A percentile compares a stretch with the other conserved stretches of the same genome.
Conservation (phyloP, 2,329 filamentous ascomycete species). For the Ophiostoma quercus region DNA sequence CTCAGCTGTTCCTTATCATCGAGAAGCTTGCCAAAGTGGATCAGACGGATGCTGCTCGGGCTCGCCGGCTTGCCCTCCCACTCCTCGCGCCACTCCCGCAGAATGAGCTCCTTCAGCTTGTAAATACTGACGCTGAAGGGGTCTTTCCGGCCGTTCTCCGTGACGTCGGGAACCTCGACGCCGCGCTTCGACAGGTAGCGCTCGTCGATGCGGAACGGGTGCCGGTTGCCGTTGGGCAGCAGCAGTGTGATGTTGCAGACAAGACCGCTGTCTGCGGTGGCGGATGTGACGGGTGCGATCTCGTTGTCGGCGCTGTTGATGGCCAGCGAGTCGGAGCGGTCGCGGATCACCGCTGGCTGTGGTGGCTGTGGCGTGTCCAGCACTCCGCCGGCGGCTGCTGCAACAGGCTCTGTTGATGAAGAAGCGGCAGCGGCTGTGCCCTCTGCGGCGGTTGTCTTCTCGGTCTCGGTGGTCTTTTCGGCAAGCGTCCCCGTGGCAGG, state of each 20-base stretch:
- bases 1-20: slow-evolving; percentile 82
- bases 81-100: slow-evolving; percentile 86
- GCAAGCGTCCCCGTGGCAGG: not conserved
- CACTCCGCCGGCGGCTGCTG: not conserved
- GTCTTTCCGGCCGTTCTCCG: slow-evolving; percentile 57
- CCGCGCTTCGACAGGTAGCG: slow-evolving; percentile 77
- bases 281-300: slow-evolving; percentile 16
- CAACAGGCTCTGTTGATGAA: not conserved
- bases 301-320: slow-evolving; percentile 15
- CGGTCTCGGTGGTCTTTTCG: not conserved
- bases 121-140: slow-evolving; percentile 90
- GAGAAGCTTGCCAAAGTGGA: slow-evolving; percentile 84
- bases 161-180: slow-evolving; percentile 65
- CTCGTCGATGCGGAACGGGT: slow-evolving; percentile 85
- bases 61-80: slow-evolving; percentile 85
- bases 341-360: slow-evolving; percentile 27
- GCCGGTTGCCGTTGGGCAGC: slow-evolving; percentile 72
- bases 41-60: slow-evolving; percentile 83
- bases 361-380: slow-evolving; percentile 19
- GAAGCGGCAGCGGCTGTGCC: not conserved
- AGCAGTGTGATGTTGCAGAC: slow-evolving; percentile 72
- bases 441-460: not conserved
- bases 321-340: slow-evolving; percentile 24
- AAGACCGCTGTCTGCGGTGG: slow-evolving; percentile 1
- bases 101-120: slow-evolving; percentile 87